phyloP scores from a whole-genome alignment of 2,329 filamentous ascomycete genomes.

The Coleophoma eucalyptorum region DNA sequence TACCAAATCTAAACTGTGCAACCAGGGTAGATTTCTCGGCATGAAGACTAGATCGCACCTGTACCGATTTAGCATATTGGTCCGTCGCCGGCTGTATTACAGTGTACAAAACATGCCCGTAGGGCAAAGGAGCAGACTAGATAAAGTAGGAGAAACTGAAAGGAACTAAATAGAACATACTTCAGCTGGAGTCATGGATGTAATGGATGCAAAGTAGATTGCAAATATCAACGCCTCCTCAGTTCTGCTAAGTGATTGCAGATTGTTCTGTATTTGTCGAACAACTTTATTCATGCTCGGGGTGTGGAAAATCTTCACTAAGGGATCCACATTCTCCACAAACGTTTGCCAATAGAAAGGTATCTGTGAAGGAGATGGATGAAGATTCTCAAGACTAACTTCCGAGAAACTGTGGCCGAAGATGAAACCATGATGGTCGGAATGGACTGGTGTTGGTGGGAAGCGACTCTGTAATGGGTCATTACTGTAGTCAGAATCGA shows the following conservation, averaged over 20 bases:
- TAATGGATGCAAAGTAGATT: constrained; percentile 46
- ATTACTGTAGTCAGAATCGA: constrained; percentile 18
- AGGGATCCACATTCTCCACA: constrained; percentile 67
- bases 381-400: constrained; percentile 60
- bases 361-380: constrained; percentile 63
- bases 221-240: constrained; percentile 43
- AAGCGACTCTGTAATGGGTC: constrained; percentile 16
- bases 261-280: constrained; percentile 55
- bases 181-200: constrained; percentile 17
- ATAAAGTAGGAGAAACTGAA: too few species aligned
- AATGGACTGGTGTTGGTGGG: constrained; percentile 52
- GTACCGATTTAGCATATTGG: constrained; percentile 29
- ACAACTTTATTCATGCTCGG: constrained; percentile 61
- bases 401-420: constrained; percentile 70
- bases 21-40: constrained; percentile 45
- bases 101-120: too few species aligned
- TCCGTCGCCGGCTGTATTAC: too few species aligned
- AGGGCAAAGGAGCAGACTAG: too few species aligned
- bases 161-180: too few species aligned
- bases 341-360: constrained; percentile 65
- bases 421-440: constrained; percentile 67
- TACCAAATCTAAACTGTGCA: constrained; percentile 51
- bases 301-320: constrained; percentile 68
- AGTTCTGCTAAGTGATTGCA: constrained; percentile 49
- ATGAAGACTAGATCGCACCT: constrained; percentile 36